phyloP scores from a whole-genome alignment of 345 rosid species.

The Turritis glabra region DNA sequence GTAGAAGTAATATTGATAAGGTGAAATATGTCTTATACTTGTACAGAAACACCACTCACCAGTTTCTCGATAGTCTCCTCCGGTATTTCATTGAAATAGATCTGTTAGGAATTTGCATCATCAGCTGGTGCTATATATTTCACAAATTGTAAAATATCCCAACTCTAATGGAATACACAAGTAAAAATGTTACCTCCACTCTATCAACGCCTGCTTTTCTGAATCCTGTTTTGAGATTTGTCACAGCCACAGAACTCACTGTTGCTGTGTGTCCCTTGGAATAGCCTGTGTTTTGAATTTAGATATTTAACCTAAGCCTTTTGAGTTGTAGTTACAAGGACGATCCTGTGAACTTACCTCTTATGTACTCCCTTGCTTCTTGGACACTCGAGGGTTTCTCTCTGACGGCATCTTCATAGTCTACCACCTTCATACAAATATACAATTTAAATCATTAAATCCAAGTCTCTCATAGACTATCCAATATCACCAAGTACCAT shows the following conservation, averaged over 20 bases:
- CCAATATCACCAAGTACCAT: slow-evolving; percentile 28
- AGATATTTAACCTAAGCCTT: slow-evolving; percentile 1
- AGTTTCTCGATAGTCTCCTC: slow-evolving; percentile 73
- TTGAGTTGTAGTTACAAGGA: background rate
- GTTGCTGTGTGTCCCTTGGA: slow-evolving; percentile 74
- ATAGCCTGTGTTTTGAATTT: slow-evolving; percentile 53
- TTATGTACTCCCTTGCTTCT: slow-evolving; percentile 73
- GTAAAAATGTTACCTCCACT: slow-evolving; percentile 61
- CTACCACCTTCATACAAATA: slow-evolving; percentile 63
- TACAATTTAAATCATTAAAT: background rate
- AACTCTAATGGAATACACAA: background rate
- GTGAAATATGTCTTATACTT: background rate
- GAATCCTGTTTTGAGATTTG: slow-evolving; percentile 68
- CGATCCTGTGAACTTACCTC: slow-evolving; percentile 48
- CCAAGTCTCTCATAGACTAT: background rate
- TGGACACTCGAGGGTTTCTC: slow-evolving; percentile 77
- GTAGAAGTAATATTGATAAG: background rate
- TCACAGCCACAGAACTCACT: slow-evolving; percentile 78
- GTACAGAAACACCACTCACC: slow-evolving; percentile 44
- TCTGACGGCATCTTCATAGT: slow-evolving; percentile 74
- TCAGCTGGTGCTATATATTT: background rate
- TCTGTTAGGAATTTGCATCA: slow-evolving; percentile 51
- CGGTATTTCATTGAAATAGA: slow-evolving; percentile 79
- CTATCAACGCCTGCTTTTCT: slow-evolving; percentile 75
- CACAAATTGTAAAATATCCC: background rate